Evolutionary conservation across 257 asterid genomes (phyloP).

Genomic region (Solanum microdontum): DNA sequence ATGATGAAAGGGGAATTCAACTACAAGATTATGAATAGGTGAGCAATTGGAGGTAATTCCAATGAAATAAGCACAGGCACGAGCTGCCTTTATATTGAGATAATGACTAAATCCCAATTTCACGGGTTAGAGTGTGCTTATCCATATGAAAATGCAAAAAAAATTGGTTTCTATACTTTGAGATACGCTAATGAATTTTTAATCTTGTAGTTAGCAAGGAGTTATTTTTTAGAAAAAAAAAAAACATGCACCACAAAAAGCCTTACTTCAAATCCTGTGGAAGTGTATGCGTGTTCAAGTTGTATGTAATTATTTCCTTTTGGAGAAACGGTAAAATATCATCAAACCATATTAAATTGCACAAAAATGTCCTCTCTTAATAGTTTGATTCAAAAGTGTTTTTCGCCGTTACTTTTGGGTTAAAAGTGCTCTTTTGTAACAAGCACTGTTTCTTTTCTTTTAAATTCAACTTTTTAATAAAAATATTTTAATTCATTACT

Average conservation of each 20-base stretch:
- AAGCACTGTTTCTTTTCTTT: too few species aligned
- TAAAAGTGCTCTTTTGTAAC: too few species aligned
- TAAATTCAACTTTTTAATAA: too few species aligned
- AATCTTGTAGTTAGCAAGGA: not conserved
- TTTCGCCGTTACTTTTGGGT: too few species aligned
- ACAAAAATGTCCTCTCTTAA: too few species aligned
- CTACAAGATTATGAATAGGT: not conserved
- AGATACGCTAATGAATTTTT: not conserved
- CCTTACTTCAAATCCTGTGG: not conserved
- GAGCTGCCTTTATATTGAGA: not conserved
- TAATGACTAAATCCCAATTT: not conserved
- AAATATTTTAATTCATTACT: too few species aligned
- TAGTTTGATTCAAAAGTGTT: too few species aligned
- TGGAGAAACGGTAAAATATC: too few species aligned
- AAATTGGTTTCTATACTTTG: not conserved
- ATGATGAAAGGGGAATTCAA: not conserved
- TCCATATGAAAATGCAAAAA: not conserved
- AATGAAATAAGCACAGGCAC: not conserved
- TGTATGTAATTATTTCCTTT: not conserved
- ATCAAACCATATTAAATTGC: too few species aligned
- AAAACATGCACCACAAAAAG: not conserved
- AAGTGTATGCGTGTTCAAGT: not conserved
- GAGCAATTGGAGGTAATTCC: not conserved
- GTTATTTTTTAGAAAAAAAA: not conserved
- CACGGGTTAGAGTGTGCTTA: not conserved